Evolutionary conservation across 2,329 filamentous ascomycete genomes (phyloP).

Genomic region (Cercospora brassicicola): DNA sequence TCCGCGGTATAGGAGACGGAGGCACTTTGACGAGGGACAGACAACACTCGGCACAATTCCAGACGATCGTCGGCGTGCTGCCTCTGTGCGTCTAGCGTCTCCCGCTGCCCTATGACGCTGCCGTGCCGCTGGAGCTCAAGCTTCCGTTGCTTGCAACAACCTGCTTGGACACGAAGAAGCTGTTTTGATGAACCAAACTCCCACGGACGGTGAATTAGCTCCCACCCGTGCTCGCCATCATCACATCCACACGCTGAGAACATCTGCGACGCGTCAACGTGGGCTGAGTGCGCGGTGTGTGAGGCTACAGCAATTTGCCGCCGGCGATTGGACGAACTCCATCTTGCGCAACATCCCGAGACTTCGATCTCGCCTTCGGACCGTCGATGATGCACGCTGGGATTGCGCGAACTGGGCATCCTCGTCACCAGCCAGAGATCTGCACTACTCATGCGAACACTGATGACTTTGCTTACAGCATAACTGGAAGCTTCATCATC

Average conservation of each 20-base stretch:
- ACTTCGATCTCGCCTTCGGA: background rate
- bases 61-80: background rate
- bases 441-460: background rate
- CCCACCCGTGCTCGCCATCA: background rate
- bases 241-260: background rate
- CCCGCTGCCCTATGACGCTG: background rate
- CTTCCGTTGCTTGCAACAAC: background rate
- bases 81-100: background rate
- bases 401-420: background rate
- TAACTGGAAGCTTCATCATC: background rate
- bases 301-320: constrained; percentile 9
- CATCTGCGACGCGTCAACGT: constrained; percentile 9
- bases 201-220: background rate
- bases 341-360: background rate
- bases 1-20: background rate
- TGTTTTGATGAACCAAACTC: background rate
- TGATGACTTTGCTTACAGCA: background rate
- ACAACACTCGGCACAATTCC: background rate
- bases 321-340: constrained; percentile 1
- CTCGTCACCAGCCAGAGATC: background rate
- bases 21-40: background rate
- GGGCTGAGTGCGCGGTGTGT: constrained; percentile 1
- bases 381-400: background rate
- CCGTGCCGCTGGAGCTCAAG: background rate
- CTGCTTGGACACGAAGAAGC: background rate